Conservation (phyloP, 257 asterid species). For the Gentiana macrophylla region DNA sequence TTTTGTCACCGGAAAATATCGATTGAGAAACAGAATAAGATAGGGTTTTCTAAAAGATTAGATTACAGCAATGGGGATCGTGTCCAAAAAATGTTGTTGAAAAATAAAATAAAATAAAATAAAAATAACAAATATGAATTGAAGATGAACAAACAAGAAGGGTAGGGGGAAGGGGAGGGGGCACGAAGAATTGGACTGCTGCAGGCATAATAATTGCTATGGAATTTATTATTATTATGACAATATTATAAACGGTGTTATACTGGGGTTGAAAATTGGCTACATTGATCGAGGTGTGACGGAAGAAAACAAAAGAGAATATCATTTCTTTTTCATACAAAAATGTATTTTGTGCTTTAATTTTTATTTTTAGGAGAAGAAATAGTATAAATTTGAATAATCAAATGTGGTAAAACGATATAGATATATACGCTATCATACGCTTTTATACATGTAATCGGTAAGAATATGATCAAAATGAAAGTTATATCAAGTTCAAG, state of each 20-base stretch:
- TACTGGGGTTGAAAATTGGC: background rate
- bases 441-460: too few relatives aligned
- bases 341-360: too few relatives aligned
- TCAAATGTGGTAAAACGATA: too few relatives aligned
- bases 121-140: too few relatives aligned
- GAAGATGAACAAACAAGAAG: background rate
- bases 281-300: background rate
- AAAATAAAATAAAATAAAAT: constrained; percentile 1
- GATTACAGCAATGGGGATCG: constrained; percentile 16
- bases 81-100: constrained; percentile 10
- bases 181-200: constrained; percentile 2
- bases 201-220: background rate
- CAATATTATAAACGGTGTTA: background rate
- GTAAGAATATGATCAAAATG: too few relatives aligned
- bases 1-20: constrained; percentile 18
- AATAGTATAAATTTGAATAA: too few relatives aligned
- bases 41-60: constrained; percentile 11
- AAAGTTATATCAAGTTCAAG: too few relatives aligned
- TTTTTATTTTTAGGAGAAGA: too few relatives aligned
- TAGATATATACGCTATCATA: too few relatives aligned
- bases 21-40: constrained; percentile 4
- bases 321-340: too few relatives aligned
- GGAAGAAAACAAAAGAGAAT: background rate
- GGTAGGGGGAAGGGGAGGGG: constrained; percentile 6
- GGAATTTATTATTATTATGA: constrained; percentile 9